These are phyloP conservation scores for Ustilago trichophora DNA, from an alignment of 1,284 basidiomycete species.

Conservation along the genomic window DNA sequence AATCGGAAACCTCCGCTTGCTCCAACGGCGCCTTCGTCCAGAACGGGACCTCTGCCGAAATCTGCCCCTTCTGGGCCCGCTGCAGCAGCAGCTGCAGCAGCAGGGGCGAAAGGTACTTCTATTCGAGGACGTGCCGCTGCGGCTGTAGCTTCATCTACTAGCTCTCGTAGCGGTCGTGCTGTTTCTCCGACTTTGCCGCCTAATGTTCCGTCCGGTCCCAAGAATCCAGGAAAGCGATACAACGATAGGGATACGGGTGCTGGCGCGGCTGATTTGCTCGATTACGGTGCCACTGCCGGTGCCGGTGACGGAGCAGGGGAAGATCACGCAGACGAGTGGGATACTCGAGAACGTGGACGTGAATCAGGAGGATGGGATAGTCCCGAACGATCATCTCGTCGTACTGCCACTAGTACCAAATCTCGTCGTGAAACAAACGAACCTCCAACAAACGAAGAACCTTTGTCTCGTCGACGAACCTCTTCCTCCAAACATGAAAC, in stretches of 20 bases:
- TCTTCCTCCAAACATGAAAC: too few species aligned
- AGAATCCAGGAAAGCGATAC: slow-evolving; percentile 55
- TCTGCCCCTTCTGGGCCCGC: slow-evolving; percentile 9
- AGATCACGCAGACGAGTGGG: slow-evolving; percentile 17
- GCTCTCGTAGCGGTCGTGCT: slow-evolving; percentile 19
- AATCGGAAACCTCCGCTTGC: neutral
- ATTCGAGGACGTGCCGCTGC: slow-evolving; percentile 40
- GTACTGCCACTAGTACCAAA: slow-evolving; percentile 3
- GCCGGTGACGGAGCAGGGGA: slow-evolving; percentile 20
- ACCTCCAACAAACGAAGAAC: too few species aligned
- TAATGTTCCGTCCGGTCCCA: slow-evolving; percentile 54
- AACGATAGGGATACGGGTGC: slow-evolving; percentile 60
- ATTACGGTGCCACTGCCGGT: slow-evolving; percentile 57
- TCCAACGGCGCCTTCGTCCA: neutral
- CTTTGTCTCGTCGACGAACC: too few species aligned
- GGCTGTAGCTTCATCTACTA: neutral
- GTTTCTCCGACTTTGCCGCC: slow-evolving; percentile 41
- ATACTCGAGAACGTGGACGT: slow-evolving; percentile 1
- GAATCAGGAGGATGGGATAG: slow-evolving; percentile 10
- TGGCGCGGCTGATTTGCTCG: slow-evolving; percentile 57
- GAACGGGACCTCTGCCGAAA: slow-evolving; percentile 11
- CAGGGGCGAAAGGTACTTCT: slow-evolving; percentile 19
- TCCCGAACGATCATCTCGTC: slow-evolving; percentile 15
- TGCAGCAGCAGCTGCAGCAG: neutral
- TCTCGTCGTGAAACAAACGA: slow-evolving; percentile 10